A percentile compares a stretch with the other conserved stretches of the same genome.
These are phyloP conservation scores for Chytridiales sp. DNA, from an alignment of 371 early-diverging fungal genomes.

Conservation along the genomic window DNA sequence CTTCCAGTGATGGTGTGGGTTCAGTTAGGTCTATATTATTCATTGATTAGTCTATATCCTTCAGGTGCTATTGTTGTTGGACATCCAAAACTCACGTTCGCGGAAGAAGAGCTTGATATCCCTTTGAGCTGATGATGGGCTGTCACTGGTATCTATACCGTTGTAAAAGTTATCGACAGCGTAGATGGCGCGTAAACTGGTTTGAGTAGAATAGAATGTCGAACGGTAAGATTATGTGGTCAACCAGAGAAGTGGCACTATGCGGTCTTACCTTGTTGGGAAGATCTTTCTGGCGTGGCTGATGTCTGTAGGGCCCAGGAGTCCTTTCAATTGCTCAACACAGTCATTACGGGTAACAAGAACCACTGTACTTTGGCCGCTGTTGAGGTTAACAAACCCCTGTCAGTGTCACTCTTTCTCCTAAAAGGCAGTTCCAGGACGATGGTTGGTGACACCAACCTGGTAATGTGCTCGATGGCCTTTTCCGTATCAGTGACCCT, in stretches of 20 bases:
- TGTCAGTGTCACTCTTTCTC: neutral
- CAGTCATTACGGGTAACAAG: constrained; percentile 23
- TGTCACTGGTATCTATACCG: constrained; percentile 41
- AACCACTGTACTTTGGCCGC: constrained; percentile 31
- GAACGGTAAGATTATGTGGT: neutral
- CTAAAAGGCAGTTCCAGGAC: neutral
- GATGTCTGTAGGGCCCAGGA: constrained; percentile 34
- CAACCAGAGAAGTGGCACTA: neutral
- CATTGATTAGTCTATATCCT: too few relatives aligned
- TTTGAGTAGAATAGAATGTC: constrained; percentile 1
- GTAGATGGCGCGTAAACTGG: constrained; percentile 42
- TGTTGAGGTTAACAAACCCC: neutral
- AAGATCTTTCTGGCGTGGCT: constrained; percentile 25
- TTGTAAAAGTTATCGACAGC: constrained; percentile 36
- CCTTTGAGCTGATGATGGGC: constrained; percentile 24
- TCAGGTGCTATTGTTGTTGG: neutral
- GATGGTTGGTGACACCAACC: constrained; percentile 1
- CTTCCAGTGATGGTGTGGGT: constrained; percentile 29
- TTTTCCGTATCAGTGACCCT: constrained; percentile 10
- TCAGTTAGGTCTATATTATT: constrained; percentile 22
- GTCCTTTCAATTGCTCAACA: constrained; percentile 17
- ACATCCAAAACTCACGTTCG: constrained; percentile 31
- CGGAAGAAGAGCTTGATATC: constrained; percentile 52
- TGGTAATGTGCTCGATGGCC: constrained; percentile 8
- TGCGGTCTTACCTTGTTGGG: constrained; percentile 25